phyloP scores from a whole-genome alignment of 768 basidiomycete genomes.

The Cyclocybe cylindracea region DNA sequence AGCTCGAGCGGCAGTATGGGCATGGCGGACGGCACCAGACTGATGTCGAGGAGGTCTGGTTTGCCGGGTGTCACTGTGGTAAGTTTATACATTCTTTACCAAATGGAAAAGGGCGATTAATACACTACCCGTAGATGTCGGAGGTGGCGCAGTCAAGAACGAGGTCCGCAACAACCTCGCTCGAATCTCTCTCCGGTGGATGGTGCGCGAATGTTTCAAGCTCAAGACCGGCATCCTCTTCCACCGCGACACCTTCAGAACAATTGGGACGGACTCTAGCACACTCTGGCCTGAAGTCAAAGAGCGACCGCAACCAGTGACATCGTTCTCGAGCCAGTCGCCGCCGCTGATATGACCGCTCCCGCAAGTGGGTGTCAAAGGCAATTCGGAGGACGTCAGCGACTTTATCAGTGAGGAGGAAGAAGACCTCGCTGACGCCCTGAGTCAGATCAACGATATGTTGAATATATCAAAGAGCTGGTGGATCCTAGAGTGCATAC shows the following conservation, averaged over 20 bases:
- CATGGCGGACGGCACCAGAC: slow-evolving; percentile 39
- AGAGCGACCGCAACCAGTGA: slow-evolving; percentile 40
- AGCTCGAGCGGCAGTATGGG: slow-evolving; percentile 43
- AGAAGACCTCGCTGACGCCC: slow-evolving; percentile 60
- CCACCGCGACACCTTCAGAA: slow-evolving; percentile 43
- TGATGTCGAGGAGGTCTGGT: slow-evolving; percentile 80
- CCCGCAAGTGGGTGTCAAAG: slow-evolving; percentile 21
- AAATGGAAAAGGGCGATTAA: too few species aligned
- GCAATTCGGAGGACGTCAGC: slow-evolving; percentile 21
- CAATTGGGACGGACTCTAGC: slow-evolving; percentile 45
- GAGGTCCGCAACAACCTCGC: slow-evolving; percentile 59
- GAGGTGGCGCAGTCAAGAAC: slow-evolving; percentile 69
- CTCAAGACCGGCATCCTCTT: slow-evolving; percentile 62
- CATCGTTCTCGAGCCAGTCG: slow-evolving; percentile 22
- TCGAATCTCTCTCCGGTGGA: slow-evolving; percentile 76
- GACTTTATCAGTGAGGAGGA: slow-evolving; percentile 52
- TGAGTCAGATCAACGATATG: slow-evolving; percentile 56
- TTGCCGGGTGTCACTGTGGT: slow-evolving; percentile 76
- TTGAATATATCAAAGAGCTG: slow-evolving; percentile 46
- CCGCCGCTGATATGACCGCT: slow-evolving; percentile 17
- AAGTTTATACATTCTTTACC: slow-evolving; percentile 7
- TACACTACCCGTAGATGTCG: slow-evolving; percentile 51
- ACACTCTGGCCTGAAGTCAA: slow-evolving; percentile 46
- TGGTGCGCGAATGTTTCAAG: slow-evolving; percentile 66
- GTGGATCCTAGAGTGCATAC: slow-evolving; percentile 68